Evolutionary conservation across 106 monocot species (phyloP), one percentile per base, ranked within the genome.

Genomic region (Dendrobium nobile): DNA sequence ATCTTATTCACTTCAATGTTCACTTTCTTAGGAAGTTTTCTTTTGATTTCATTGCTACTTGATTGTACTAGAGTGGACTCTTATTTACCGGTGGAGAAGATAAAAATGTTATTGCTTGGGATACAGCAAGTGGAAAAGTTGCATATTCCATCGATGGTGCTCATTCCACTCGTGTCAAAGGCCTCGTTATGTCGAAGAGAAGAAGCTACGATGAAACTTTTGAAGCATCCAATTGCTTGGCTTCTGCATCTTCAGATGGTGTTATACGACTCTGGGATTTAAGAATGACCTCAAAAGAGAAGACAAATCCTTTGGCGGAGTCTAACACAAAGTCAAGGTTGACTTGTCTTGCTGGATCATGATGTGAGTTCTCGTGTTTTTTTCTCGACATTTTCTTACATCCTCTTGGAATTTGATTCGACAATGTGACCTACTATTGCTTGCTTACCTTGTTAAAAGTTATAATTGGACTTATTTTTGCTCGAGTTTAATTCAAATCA

Each of bases 171-270:
- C 92, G 97, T 79, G 84, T 98, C 31, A 98, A 98, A 84, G 97
- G 97, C 10, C 81, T 97, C 24, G 97, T 91, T 84, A 82, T 88
- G 75, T 83, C 91, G 61, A 86, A 86, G 47, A 82, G 54, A 4
- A 65, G 67, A 85, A 89, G 42, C 67, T 75, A 79, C 28, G 54
- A 47, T 43, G 75, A 86, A 75, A 42, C 44, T 77, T 87, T 77
- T 55, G 94, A 88, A 75, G 51, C 73, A 8, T 82, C 89, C 11
- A 77, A 91, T 55, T 77, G 86, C 51, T 40, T 98, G 37, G 89
- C 91, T 84, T 94, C 97, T 55, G 97, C 94, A 41, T 91, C 97
- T n/a, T 88, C 94, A 28, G 94, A 98, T 88, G 97, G 97, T 58
- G 82, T 92, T 24, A 86, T 98, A 77, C 85, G 90, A 77, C 75